Evolutionary conservation across 331 rosid species (phyloP).

Genomic region (Dryas integrifolia): DNA sequence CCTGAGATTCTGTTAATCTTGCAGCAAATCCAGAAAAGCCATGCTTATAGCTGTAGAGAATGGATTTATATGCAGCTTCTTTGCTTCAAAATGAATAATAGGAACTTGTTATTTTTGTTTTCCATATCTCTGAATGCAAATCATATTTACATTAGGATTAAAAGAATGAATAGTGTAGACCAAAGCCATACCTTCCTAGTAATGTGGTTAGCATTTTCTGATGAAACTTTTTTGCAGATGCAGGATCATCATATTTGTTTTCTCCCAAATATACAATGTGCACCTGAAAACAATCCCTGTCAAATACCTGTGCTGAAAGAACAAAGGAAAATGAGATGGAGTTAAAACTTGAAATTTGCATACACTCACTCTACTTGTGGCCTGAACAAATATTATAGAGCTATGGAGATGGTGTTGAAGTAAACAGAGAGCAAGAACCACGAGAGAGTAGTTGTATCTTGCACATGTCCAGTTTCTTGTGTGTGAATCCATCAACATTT

Average conservation of each 20-base stretch:
- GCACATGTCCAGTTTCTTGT: constrained; percentile 39
- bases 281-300: constrained; percentile 38
- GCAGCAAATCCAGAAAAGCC: constrained; percentile 85
- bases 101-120: neutral
- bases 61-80: constrained; percentile 57
- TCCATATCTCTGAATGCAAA: constrained; percentile 2
- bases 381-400: constrained; percentile 35
- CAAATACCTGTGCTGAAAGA: constrained; percentile 21
- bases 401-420: constrained; percentile 39
- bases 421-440: constrained; percentile 40
- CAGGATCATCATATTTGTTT: constrained; percentile 45
- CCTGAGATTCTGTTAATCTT: constrained; percentile 60
- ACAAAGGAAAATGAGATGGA: neutral
- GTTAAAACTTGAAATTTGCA: constrained; percentile 19
- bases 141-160: neutral
- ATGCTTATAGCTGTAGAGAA: constrained; percentile 69
- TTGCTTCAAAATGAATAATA: constrained; percentile 48
- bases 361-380: constrained; percentile 51
- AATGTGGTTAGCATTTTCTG: constrained; percentile 53
- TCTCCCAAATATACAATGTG: constrained; percentile 70
- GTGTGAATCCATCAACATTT: constrained; percentile 34
- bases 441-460: constrained; percentile 35
- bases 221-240: constrained; percentile 46
- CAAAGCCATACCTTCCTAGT: constrained; percentile 55
- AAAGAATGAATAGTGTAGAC: constrained; percentile 14